Evolutionary conservation across 179 eudicot species (phyloP), one percentile per base, ranked within the genome.

Genomic region (Sideroxylon spinosum): DNA sequence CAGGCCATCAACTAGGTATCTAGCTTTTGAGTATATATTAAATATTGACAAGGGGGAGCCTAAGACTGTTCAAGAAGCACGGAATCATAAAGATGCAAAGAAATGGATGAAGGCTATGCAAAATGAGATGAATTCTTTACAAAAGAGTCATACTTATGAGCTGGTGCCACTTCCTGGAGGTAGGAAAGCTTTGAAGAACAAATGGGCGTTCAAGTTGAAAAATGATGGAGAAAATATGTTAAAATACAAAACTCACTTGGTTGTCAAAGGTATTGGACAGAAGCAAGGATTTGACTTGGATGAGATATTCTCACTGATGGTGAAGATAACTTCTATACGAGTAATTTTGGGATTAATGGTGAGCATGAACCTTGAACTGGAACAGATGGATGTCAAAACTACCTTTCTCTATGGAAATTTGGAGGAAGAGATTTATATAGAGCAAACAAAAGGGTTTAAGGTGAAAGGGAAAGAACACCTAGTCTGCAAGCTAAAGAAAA

Each of bases 61-160:
- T 5, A 10, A 49, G 9, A 49, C 8, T 10, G 6, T 49, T 10
- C 52, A 49, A 49, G 52, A 49, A 49, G 52, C 9, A 5, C 52
- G 9, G 9, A 49, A 6, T 49, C 52, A 0, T 49, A 49, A 49
- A 0, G 52, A 49, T 6, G 9, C 6, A 49, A 0, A 5, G 0
- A 49, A 49, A 49, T 49, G 52, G 52, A 0, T 49, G 52, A 6
- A 49, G 9, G 52, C 9, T 6, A 49, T 49, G 52, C 6, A 49
- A 10, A 10, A 49, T 5, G 0, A 49, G 52, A 49, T 49, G 52
- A 49, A 49, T 49, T 49, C 52, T 10, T 49, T 49, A 49, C 6
- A 76, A 46, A 87, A 86, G 11, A 55, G 13, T 13, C 16, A 55
- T 13, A 55, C 59, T 55, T 55, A 55, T 55, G 59, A 5, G 59